phyloP scores from a whole-genome alignment of 2,329 filamentous ascomycete genomes.

The Botrytis paeoniae region DNA sequence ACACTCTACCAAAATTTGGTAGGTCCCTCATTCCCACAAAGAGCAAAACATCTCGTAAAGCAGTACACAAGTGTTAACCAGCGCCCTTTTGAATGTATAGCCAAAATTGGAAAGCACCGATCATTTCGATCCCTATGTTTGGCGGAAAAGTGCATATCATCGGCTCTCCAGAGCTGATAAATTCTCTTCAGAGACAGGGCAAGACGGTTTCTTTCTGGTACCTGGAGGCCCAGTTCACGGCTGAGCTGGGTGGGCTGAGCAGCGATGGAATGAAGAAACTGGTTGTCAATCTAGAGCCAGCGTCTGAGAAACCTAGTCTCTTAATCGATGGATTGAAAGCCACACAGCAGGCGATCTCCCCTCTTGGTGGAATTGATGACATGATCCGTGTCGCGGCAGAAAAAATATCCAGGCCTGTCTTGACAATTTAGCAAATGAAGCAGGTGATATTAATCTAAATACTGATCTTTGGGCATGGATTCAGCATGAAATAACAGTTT shows the following conservation, averaged over 20 bases:
- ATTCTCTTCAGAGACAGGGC: constrained; percentile 1
- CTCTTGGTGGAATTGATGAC: background rate
- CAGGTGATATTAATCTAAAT: background rate
- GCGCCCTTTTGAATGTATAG: background rate
- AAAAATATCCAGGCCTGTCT: background rate
- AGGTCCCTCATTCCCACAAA: background rate
- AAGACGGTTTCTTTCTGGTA: constrained; percentile 6
- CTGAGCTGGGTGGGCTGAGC: background rate
- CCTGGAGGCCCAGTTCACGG: background rate
- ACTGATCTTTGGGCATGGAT: constrained; percentile 11
- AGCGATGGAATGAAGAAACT: background rate
- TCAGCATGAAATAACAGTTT: constrained; percentile 12
- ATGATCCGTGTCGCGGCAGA: constrained; percentile 1
- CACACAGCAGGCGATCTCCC: background rate
- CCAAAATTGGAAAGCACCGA: constrained; percentile 4
- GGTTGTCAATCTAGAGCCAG: background rate
- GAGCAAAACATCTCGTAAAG: background rate
- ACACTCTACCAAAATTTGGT: constrained; percentile 6
- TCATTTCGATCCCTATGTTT: constrained; percentile 14
- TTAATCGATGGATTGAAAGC: background rate
- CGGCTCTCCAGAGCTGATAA: background rate
- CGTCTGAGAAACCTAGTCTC: background rate
- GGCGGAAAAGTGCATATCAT: background rate
- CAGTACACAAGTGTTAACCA: background rate
- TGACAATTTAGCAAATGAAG: background rate